Conservation (phyloP, 1,139 yeast species). For the Pichia sp. region DNA sequence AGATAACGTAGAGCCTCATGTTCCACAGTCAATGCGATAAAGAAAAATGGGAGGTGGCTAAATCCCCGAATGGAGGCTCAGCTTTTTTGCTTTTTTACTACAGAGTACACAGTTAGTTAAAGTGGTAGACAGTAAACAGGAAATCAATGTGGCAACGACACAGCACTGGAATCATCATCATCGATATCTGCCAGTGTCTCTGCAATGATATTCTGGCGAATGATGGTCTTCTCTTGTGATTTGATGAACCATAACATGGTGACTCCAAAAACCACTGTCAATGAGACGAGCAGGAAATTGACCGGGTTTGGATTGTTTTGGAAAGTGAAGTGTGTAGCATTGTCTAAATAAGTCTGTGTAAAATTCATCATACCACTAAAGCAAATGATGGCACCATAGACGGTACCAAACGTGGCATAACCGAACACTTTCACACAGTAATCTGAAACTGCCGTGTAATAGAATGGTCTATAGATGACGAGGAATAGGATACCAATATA, state of each 20-base stretch:
- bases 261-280: slow-evolving; percentile 51
- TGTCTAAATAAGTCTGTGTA: slow-evolving; percentile 63
- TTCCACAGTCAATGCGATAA: too few species aligned
- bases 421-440: slow-evolving; percentile 91
- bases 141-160: neutral
- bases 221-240: slow-evolving; percentile 34
- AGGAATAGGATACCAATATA: slow-evolving; percentile 59
- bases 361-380: slow-evolving; percentile 74
- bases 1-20: too few species aligned
- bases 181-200: slow-evolving; percentile 37
- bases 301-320: slow-evolving; percentile 74
- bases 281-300: slow-evolving; percentile 45
- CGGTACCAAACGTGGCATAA: slow-evolving; percentile 81
- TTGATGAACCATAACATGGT: slow-evolving; percentile 47
- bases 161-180: neutral
- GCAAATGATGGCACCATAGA: slow-evolving; percentile 75
- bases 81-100: too few species aligned
- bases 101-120: too few species aligned
- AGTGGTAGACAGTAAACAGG: too few species aligned
- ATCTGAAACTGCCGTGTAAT: slow-evolving; percentile 87
- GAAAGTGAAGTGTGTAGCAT: slow-evolving; percentile 58
- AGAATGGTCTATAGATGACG: slow-evolving; percentile 86
- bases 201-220: slow-evolving; percentile 47
- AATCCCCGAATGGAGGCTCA: too few species aligned
- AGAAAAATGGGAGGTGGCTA: too few species aligned